Base-by-base conservation (phyloP, 116 monocot species). In the Iris pallida region DNA sequence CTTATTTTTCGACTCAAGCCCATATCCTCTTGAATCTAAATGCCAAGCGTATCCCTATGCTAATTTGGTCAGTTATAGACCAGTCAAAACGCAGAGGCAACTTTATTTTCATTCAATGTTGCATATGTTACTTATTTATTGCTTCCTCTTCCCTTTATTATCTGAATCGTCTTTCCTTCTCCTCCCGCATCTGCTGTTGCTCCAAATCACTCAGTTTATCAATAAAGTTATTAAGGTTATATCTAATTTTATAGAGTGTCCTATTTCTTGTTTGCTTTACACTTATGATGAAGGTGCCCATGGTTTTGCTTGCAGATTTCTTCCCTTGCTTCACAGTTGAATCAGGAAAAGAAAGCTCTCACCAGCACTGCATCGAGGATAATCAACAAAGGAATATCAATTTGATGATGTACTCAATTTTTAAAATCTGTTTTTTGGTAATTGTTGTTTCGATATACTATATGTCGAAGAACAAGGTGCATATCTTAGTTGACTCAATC, bases 291-390 rank as follows among this genome's bases (percentile, higher is more conserved):
- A 57, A 41, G 20, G n/a, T 10, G 8, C 16, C 14, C 7, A 20
- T 61, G 7, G 18, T 30, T 47, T 47, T 20, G 43, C 53, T 65
- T 65, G 43, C 42, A 80, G 79, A 41, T 68, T 45, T 55, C 79
- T 15, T 30, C 16, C n/a, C 19, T 65, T 63, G 79, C 57, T 51
- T 74, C 74, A 45, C 68, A 65, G 47, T 69, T 80, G 16, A 80
- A 70, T 52, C 54, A 59, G 15, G 79, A 80, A 68, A 80, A 70
- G 53, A 68, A 65, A 70, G 64, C 70, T 60, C 79, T 80, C 42
- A 75, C n/a, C 46, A 47, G 51, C 13, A 45, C 79, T 49, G 74
- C 69, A 4, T 53, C 74, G 46, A 80, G 65, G 70, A 80, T 80
- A 15, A 58, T 75, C 65, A 80, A 80, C 49, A 15, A 80, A 10